phyloP scores from a whole-genome alignment of 2,329 filamentous ascomycete genomes.

The Penicillium sp. region DNA sequence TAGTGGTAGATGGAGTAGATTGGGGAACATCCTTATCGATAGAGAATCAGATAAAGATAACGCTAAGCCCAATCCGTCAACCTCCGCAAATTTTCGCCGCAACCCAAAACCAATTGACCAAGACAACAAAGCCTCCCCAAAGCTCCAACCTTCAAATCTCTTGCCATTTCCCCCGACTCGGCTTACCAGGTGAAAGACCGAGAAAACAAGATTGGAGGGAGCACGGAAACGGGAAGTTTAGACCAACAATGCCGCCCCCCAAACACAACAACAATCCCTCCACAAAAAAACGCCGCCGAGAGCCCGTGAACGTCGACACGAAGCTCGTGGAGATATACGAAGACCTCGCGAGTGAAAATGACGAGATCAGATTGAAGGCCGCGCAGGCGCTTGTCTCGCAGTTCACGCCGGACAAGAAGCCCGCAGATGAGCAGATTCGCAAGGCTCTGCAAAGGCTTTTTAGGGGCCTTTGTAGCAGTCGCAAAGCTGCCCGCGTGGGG shows the following conservation, averaged over 20 bases:
- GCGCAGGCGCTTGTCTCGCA: slow-evolving; percentile 50
- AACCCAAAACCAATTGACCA: slow-evolving; percentile 1
- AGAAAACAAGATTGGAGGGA: neutral
- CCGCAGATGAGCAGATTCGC: slow-evolving; percentile 47
- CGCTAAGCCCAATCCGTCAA: slow-evolving; percentile 28
- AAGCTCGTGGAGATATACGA: slow-evolving; percentile 56
- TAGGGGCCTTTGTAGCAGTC: slow-evolving; percentile 84
- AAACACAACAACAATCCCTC: slow-evolving; percentile 19
- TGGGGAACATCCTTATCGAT: neutral
- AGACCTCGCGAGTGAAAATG: slow-evolving; percentile 53
- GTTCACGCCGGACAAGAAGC: slow-evolving; percentile 47
- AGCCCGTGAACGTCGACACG: slow-evolving; percentile 48
- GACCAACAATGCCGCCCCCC: slow-evolving; percentile 33
- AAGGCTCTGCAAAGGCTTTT: slow-evolving; percentile 68
- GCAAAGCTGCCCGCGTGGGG: slow-evolving; percentile 85
- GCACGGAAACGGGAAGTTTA: neutral
- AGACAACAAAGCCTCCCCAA: neutral
- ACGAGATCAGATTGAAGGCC: slow-evolving; percentile 52
- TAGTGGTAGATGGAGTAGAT: neutral
- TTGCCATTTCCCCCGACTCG: neutral
- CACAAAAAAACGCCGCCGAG: slow-evolving; percentile 47
- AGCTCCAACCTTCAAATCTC: neutral
- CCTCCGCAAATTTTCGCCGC: slow-evolving; percentile 29
- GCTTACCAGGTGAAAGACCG: neutral
- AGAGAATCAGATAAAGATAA: neutral